phyloP scores from a whole-genome alignment of 768 basidiomycete species.

The Trametes punicea region DNA sequence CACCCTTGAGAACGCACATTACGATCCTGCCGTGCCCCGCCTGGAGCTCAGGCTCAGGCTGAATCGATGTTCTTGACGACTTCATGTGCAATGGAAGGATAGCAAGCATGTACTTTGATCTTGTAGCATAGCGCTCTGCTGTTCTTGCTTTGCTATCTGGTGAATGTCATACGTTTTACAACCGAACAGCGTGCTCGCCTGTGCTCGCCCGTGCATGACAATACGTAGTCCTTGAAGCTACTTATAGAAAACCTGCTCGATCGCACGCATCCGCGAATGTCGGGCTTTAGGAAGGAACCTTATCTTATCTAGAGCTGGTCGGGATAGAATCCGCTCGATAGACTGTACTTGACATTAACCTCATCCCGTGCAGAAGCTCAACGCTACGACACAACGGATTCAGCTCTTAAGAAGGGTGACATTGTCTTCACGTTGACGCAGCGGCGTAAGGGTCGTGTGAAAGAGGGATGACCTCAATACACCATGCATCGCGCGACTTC shows the following conservation, averaged over 20 bases:
- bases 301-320: too few relatives aligned
- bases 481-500: slow-evolving; percentile 34
- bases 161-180: slow-evolving; percentile 9
- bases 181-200: background rate
- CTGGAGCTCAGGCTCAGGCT: background rate
- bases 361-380: background rate
- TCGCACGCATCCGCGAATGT: too few relatives aligned
- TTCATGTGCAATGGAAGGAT: background rate
- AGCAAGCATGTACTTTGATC: background rate
- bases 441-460: too few relatives aligned
- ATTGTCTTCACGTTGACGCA: too few relatives aligned
- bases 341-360: too few relatives aligned
- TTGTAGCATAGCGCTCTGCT: slow-evolving; percentile 2
- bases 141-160: background rate
- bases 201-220: too few relatives aligned
- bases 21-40: background rate
- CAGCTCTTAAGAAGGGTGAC: too few relatives aligned
- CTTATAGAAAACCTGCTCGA: too few relatives aligned
- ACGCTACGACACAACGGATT: too few relatives aligned
- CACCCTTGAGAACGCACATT: background rate
- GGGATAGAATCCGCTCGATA: background rate
- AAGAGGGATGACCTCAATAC: slow-evolving; percentile 21
- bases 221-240: too few relatives aligned
- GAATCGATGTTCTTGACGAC: background rate
- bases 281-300: too few relatives aligned